Evolutionary conservation across 1,139 yeast genomes (phyloP), one percentile per base, ranked within the genome.

Genomic region (Candida tetrigidarum): DNA sequence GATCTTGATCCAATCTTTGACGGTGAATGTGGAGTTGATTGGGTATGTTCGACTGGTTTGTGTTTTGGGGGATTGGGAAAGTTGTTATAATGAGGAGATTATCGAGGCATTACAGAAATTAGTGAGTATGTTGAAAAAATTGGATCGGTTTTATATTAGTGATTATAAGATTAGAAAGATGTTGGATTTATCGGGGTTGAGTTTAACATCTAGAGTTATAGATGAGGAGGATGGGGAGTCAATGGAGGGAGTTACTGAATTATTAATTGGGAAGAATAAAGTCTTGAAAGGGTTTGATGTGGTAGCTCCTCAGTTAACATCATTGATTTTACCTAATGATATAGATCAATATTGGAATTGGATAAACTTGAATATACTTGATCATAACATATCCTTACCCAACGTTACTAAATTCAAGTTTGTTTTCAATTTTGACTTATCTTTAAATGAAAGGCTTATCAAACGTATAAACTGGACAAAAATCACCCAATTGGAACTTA

Each of bases 11-110:
- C 53, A 53, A 32, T 57, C 76, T 0, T 45, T 73, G 15, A 39
- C 37, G 8, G 49, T 71, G 15, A 73, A 73, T 47, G 59, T 63
- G 0, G 53, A 50, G 12, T 59, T 73, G 41, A 50, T 52, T 0
- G 46, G 46, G 5, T 57, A 57, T 46, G 53, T 71, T 2, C 51
- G 59, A 26, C 59, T 58, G 30, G 43, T 74, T 3, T 49, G 50
- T 29, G 51, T 69, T 2, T 45, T 56, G 43, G 67, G 62, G 1
- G 38, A 43, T 3, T 6, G 28, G 8, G 39, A 42, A 23, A 34
- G 29, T 6, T 19, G 15, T 16, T 25, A 15, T 20, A 23, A 35
- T 23, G 39, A 39, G 1, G 45, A 33, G 1, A 41, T 58, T 4
- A 33, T 49, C 9, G 30, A 37, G 3, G 49, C 45, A 12, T 41